A percentile compares a stretch with the other conserved stretches of the same genome.
phyloP scores from a whole-genome alignment of 176 grass and related monocot species.

The Metroxylon sagu region DNA sequence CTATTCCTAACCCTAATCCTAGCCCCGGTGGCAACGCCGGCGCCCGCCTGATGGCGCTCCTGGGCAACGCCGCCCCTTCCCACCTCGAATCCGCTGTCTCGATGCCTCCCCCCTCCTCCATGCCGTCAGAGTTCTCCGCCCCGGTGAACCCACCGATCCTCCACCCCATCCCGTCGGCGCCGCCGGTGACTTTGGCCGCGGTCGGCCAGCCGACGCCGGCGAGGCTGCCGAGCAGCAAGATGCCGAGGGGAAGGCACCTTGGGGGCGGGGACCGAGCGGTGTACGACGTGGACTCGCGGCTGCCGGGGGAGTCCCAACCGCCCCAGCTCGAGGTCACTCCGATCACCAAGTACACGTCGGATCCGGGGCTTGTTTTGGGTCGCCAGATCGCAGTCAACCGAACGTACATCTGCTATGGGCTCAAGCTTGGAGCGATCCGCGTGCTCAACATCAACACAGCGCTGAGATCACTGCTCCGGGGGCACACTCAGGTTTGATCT shows the following conservation, averaged over 20 bases:
- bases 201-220: constrained; percentile 24
- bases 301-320: constrained; percentile 60
- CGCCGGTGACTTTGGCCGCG: constrained; percentile 12
- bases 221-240: constrained; percentile 75
- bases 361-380: constrained; percentile 72
- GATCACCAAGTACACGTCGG: constrained; percentile 93
- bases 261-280: constrained; percentile 39
- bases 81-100: constrained; percentile 49
- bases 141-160: constrained; percentile 29
- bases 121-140: constrained; percentile 27
- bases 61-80: constrained; percentile 39
- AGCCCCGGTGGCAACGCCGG: constrained; percentile 30
- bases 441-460: constrained; percentile 96
- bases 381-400: constrained; percentile 86
- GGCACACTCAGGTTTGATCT: constrained; percentile 58
- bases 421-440: constrained; percentile 70
- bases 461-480: constrained; percentile 73
- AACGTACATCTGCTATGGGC: constrained; percentile 81
- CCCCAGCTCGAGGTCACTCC: constrained; percentile 92
- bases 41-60: constrained; percentile 73
- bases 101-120: constrained; percentile 33
- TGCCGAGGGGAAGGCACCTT: constrained; percentile 67
- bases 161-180: constrained; percentile 32
- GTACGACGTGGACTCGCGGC: constrained; percentile 71
- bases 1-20: constrained; percentile 10